Evolutionary conservation across 1,284 basidiomycete species (phyloP), one percentile per base, ranked within the genome.

Genomic region (Cerrena zonata): DNA sequence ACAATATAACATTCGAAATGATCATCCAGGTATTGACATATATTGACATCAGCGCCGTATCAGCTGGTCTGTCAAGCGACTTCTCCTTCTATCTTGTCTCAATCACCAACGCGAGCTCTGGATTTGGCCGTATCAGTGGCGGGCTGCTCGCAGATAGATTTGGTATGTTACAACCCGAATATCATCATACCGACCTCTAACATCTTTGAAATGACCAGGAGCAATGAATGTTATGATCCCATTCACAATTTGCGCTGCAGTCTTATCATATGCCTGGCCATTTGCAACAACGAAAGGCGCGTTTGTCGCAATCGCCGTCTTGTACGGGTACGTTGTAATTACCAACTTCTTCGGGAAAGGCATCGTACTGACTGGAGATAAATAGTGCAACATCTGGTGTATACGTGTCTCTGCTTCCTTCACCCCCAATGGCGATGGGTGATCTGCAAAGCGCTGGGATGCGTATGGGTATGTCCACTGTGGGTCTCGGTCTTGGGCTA

Each of bases 371-470:
- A n/a, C n/a, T n/a, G n/a, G n/a, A n/a, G n/a, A n/a, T n/a, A n/a
- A n/a, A n/a, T 34, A 34, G 30, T 7, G 72, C 3, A 85, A 85
- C 2, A 70, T 76, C 0, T 86, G 78, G 51, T 74, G 79, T 5
- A 76, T 78, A 1, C 67, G 30, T 34, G 7, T 34, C 30, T 15
- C 30, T 84, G 11, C 57, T 84, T 21, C 61, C 73, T 0, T 70
- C 74, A 19, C 84, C 86, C 1, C 69, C 80, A 37, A 76, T 84
- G 53, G 68, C 73, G 3, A 73, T 89, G 65, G 85, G 86, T 0
- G 72, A 73, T 0, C 69, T 74, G 2, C 66, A 67, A n/a, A 81
- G 85, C 56, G 72, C 84, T 4, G 84, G 84, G 25, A 69, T 78
- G 26, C 73, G 82, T 11, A 34, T 75, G 3, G 82, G 85, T 0